A percentile compares a stretch with the other conserved stretches of the same genome.
Conservation (phyloP, 148 eudicot genomes). For the Pouteria glomerata region DNA sequence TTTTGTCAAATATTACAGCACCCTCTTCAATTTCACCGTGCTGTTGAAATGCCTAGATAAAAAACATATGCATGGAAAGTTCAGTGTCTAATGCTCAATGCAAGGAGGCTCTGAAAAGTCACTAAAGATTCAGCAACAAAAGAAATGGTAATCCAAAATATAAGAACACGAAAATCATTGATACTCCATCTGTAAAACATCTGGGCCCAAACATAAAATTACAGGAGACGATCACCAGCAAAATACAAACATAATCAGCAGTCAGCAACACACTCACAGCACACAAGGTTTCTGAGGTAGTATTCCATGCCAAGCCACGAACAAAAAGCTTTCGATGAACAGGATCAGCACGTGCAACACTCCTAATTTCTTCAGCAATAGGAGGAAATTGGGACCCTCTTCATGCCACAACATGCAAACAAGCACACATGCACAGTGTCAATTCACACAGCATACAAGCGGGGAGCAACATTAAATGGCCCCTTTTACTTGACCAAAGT, state of each 20-base stretch:
- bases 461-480: slow-evolving; percentile 15
- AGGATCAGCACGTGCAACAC: slow-evolving; percentile 69
- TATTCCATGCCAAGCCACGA: slow-evolving; percentile 79
- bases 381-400: slow-evolving; percentile 66
- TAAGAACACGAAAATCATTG: neutral
- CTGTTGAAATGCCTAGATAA: slow-evolving; percentile 45
- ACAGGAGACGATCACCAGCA: slow-evolving; percentile 3
- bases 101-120: neutral
- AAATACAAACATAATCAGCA: slow-evolving; percentile 28
- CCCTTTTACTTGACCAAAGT: slow-evolving; percentile 12
- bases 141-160: neutral
- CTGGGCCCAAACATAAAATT: slow-evolving; percentile 3
- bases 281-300: slow-evolving; percentile 75
- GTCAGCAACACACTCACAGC: slow-evolving; percentile 68
- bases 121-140: neutral
- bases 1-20: slow-evolving; percentile 61
- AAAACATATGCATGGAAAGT: neutral
- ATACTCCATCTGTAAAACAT: neutral
- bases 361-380: slow-evolving; percentile 67
- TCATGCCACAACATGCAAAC: slow-evolving; percentile 70
- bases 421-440: slow-evolving; percentile 63
- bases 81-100: neutral
- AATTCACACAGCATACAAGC: slow-evolving; percentile 43
- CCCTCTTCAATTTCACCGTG: slow-evolving; percentile 80
- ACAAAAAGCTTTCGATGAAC: slow-evolving; percentile 81